phyloP scores from a whole-genome alignment of 495 filamentous ascomycete genomes.

The Evansstolkia leycettana region DNA sequence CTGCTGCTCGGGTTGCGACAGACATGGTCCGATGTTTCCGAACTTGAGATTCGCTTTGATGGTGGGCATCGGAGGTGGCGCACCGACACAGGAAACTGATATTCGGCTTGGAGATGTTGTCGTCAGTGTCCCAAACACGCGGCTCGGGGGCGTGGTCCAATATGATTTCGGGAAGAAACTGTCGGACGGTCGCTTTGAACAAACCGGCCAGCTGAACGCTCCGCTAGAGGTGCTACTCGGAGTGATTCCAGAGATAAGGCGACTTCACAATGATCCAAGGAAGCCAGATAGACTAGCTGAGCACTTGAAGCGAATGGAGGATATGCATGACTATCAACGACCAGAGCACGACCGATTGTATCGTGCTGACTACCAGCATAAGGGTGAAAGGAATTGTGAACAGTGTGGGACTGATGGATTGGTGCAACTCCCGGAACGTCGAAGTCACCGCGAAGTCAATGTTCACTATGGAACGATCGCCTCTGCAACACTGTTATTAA shows the following conservation, averaged over 20 bases:
- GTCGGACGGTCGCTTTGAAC: background rate
- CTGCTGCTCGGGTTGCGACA: constrained; percentile 18
- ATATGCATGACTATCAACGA: background rate
- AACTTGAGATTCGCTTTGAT: constrained; percentile 29
- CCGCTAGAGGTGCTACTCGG: constrained; percentile 1
- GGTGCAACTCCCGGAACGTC: background rate
- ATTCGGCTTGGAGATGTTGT: constrained; percentile 35
- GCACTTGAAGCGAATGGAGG: background rate
- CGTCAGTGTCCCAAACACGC: constrained; percentile 13
- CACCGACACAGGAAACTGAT: constrained; percentile 20
- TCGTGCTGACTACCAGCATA: background rate
- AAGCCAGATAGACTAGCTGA: background rate
- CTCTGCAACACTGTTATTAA: constrained; percentile 7
- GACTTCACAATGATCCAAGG: background rate
- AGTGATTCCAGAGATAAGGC: constrained; percentile 1
- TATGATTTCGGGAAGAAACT: constrained; percentile 2
- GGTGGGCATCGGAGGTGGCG: constrained; percentile 38
- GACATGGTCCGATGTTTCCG: constrained; percentile 25
- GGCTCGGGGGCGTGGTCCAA: constrained; percentile 2
- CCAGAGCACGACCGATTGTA: background rate
- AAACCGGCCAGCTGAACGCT: background rate
- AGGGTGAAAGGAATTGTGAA: background rate
- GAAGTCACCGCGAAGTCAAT: background rate
- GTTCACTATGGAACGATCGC: constrained; percentile 7
- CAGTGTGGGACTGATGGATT: background rate